A percentile compares a stretch with the other conserved stretches of the same genome.
Evolutionary conservation across 768 basidiomycete genomes (phyloP).

Genomic region (Filobasidium floriforme): DNA sequence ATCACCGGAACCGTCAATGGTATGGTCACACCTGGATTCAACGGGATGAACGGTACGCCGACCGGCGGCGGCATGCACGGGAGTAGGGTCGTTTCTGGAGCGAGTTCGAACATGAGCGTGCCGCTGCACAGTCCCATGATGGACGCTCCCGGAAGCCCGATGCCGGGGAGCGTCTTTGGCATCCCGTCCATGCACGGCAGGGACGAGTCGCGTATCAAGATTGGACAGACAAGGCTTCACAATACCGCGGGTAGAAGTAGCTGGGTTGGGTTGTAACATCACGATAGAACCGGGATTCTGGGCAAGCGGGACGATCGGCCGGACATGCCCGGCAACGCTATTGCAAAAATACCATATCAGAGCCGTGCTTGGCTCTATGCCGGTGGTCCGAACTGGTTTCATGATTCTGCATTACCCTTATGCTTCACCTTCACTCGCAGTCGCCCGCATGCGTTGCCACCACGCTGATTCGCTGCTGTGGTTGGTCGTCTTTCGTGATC

Average conservation of each 20-base stretch:
- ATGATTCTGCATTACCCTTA: no score
- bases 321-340: no score
- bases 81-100: constrained; percentile 16
- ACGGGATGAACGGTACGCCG: constrained; percentile 23
- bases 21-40: constrained; percentile 13
- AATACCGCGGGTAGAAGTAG: constrained; percentile 84
- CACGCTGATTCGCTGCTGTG: no score
- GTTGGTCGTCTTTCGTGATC: no score
- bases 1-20: constrained; percentile 23
- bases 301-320: no score
- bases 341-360: no score
- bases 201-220: constrained; percentile 56
- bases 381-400: no score
- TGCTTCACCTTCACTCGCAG: no score
- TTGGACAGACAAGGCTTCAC: constrained; percentile 87
- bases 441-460: no score
- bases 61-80: constrained; percentile 18
- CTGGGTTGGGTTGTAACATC: constrained; percentile 71
- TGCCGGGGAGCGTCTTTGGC: constrained; percentile 18
- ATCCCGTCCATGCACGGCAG: constrained; percentile 15
- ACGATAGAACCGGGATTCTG: no score
- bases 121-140: constrained; percentile 59
- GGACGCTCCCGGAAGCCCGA: constrained; percentile 49
- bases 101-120: constrained; percentile 21
- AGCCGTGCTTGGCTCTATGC: no score